Conservation (phyloP, 2,329 filamentous ascomycete species). For the Whalleya microplaca region DNA sequence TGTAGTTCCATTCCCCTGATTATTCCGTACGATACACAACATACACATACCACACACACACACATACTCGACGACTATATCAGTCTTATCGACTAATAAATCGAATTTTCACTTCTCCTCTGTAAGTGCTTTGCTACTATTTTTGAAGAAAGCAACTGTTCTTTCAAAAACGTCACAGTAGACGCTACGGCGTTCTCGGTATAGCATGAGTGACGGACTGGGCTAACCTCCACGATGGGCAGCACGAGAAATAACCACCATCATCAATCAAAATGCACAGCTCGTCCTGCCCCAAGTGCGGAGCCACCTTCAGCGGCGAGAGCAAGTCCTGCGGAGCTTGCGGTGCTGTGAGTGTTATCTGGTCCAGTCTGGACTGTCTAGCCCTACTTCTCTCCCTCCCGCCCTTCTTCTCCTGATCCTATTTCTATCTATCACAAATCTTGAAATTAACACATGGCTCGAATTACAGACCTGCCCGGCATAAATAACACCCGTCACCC, state of each 20-base stretch:
- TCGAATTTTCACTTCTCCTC: not conserved
- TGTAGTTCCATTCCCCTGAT: not conserved
- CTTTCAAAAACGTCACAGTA: no score
- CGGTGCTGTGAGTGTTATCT: no score
- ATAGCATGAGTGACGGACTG: not conserved
- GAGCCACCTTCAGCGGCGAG: slow-evolving; percentile 46
- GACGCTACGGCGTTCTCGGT: not conserved
- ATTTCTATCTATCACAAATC: no score
- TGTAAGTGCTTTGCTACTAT: not conserved
- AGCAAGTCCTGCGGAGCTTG: slow-evolving; percentile 57
- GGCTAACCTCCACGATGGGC: not conserved
- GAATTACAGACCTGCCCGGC: slow-evolving; percentile 23
- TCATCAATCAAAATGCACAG: slow-evolving; percentile 44
- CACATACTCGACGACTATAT: not conserved
- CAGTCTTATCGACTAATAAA: not conserved
- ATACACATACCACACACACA: not conserved
- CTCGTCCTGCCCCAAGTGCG: slow-evolving; percentile 61
- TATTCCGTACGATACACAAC: not conserved
- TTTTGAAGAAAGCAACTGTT: not conserved
- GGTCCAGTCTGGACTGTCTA: no score
- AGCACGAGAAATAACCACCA: not conserved
- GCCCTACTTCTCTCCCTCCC: not conserved
- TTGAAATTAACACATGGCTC: not conserved
- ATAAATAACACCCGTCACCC: slow-evolving; percentile 11
- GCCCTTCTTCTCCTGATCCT: not conserved